Conservation (phyloP, 345 rosid species). For the Salix exigua region DNA sequence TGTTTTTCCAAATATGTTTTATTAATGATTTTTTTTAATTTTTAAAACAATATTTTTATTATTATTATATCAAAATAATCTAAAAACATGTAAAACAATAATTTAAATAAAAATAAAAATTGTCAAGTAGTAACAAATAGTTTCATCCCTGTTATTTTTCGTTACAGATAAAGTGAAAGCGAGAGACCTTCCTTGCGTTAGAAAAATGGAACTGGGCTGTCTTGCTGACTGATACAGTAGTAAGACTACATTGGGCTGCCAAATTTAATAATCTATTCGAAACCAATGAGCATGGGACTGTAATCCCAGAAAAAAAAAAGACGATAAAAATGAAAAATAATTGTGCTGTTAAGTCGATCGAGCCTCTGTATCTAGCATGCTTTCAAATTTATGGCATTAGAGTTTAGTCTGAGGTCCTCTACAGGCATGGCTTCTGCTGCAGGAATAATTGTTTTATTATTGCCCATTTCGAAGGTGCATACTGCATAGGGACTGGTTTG, state of each 20-base stretch:
- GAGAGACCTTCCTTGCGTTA: slow-evolving; percentile 7
- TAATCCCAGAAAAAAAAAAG: neutral
- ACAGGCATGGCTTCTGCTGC: neutral
- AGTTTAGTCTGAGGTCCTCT: no score
- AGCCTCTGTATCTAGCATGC: neutral
- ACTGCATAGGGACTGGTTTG: neutral
- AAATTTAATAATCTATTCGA: neutral
- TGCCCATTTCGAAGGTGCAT: neutral
- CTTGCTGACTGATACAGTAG: neutral
- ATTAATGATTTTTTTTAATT: no score
- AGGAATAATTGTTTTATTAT: neutral
- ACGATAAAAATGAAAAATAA: neutral
- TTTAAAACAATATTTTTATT: no score
- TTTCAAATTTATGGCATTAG: no score
- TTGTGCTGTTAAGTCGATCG: neutral
- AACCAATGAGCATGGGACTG: no score
- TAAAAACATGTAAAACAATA: no score
- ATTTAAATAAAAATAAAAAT: no score
- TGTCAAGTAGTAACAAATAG: no score
- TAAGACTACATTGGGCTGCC: neutral
- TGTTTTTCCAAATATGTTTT: no score
- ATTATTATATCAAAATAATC: no score
- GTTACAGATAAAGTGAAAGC: neutral
- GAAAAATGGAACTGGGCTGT: slow-evolving; percentile 19
- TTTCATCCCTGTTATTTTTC: neutral